Base-by-base conservation (phyloP, 164 flowering plant genomes). In the Cinnamomum chago region DNA sequence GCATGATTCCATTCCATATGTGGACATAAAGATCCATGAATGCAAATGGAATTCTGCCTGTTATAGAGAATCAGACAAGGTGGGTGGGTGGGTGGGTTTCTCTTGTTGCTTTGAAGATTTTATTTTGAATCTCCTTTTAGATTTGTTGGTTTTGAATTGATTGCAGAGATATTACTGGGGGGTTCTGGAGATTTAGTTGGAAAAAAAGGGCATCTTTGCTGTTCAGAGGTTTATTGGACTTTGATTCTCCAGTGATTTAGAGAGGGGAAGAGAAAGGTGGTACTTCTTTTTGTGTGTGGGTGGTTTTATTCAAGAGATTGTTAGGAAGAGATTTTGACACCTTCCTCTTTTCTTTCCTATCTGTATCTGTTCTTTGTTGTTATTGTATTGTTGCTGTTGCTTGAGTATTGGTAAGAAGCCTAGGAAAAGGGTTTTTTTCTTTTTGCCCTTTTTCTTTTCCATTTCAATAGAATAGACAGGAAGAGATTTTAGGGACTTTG, bases 161-260 rank as follows among this genome's bases (percentile, higher is more conserved):
- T 81, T 80, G 79, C 81, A 68, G 79, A 79, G 83, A 87, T 85
- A 85, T 82, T 76, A 5, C 47, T 35, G 47, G 47, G 47, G 80
- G 83, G 81, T 82, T 62, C 70, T 74, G 7, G 64, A 24, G 70
- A 71, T 74, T 66, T 74, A 9, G 27, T 73, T 25, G 67, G 15
- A 52, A 15, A 55, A 18, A 55, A 7, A 40, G 1, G 47, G 11
- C 47, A 40, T 55, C 17, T 55, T 55, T 55, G 17, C 60, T 14
- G 60, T 20, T 55, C 17, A 55, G 17, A 55, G 5, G 60, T 55
- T 55, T 55, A 55, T 55, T 40, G 60, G 60, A 55, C n/a, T 20
- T 55, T 0, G 60, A 55, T 3, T 15, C n/a, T 14, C 20, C 12
- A 3, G n/a, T 3, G 60, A 55, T 70, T 69, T 66, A 9, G 14